phyloP scores from a whole-genome alignment of 2,329 filamentous ascomycete genomes.

The Cryphonectria nitschkei region DNA sequence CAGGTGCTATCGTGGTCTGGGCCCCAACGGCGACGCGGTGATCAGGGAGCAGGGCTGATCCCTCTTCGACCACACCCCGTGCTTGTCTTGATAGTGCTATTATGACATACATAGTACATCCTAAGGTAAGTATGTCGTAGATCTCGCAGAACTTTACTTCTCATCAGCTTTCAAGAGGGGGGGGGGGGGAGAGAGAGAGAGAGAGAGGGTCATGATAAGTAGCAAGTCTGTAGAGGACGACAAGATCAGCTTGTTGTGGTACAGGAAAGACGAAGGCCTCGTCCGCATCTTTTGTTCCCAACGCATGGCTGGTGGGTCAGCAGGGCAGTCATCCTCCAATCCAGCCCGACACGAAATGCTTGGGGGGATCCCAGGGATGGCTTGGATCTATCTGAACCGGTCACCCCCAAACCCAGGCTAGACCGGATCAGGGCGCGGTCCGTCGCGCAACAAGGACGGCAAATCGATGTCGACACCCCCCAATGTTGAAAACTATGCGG shows the following conservation, averaged over 20 bases:
- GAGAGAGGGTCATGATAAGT: too few species aligned
- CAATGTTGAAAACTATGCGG: not conserved
- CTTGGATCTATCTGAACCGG: constrained; percentile 1
- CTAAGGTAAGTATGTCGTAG: not conserved
- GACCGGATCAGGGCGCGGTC: constrained; percentile 5
- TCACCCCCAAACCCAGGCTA: constrained; percentile 3
- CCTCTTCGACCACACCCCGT: not conserved
- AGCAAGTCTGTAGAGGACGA: too few species aligned
- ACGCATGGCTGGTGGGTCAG: not conserved
- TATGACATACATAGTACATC: not conserved
- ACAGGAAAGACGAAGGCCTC: not conserved
- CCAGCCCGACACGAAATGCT: not conserved
- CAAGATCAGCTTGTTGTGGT: not conserved
- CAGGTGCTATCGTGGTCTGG: not conserved
- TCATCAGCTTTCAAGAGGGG: not conserved
- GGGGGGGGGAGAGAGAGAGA: too few species aligned
- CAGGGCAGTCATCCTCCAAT: not conserved
- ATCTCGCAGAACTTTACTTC: not conserved
- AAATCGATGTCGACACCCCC: not conserved
- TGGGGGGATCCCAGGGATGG: constrained; percentile 2
- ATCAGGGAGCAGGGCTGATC: not conserved
- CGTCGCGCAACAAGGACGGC: constrained; percentile 6
- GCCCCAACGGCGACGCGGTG: not conserved
- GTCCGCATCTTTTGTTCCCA: not conserved
- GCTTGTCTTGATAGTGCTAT: not conserved